phyloP scores from a whole-genome alignment of 2,329 filamentous ascomycete species.

The Sclerotinia subarctica region DNA sequence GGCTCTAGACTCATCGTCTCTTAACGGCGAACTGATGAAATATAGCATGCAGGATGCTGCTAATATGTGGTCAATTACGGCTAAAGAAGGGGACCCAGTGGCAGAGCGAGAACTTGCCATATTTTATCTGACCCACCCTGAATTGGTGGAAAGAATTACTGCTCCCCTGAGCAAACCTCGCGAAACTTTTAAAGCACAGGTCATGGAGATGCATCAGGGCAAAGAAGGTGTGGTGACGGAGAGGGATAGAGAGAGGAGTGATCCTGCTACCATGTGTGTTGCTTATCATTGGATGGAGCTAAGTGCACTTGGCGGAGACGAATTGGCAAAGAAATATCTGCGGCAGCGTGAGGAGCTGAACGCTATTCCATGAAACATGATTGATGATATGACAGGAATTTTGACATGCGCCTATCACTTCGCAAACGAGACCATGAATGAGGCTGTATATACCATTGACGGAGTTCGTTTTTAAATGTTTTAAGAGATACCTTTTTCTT shows the following conservation, averaged over 20 bases:
- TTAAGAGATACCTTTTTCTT: slow-evolving; percentile 20
- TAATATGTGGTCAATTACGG: slow-evolving; percentile 87
- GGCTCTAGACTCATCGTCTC: slow-evolving; percentile 36
- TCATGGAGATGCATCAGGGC: slow-evolving; percentile 67
- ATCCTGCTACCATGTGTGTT: slow-evolving; percentile 87
- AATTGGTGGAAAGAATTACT: slow-evolving; percentile 75
- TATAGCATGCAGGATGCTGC: slow-evolving; percentile 78
- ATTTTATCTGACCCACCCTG: slow-evolving; percentile 88
- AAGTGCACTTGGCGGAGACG: slow-evolving; percentile 80
- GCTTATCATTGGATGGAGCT: slow-evolving; percentile 97
- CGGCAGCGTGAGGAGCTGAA: slow-evolving; percentile 52
- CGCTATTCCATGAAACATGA: slow-evolving; percentile 32
- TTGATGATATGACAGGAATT: slow-evolving; percentile 12
- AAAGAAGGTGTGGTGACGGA: slow-evolving; percentile 42
- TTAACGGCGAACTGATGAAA: slow-evolving; percentile 47
- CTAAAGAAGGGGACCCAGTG: slow-evolving; percentile 83
- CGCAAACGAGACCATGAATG: slow-evolving; percentile 14
- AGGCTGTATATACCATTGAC: slow-evolving; percentile 12
- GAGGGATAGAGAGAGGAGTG: slow-evolving; percentile 62
- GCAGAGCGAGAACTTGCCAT: slow-evolving; percentile 91
- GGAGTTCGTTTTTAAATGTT: slow-evolving; percentile 14
- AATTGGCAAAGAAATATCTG: slow-evolving; percentile 77
- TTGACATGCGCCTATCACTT: slow-evolving; percentile 1
- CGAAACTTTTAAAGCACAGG: slow-evolving; percentile 86
- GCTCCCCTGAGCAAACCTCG: slow-evolving; percentile 79